Evolutionary conservation across 2,329 filamentous ascomycete genomes (phyloP).

Genomic region (Penicillium griseofulvum): DNA sequence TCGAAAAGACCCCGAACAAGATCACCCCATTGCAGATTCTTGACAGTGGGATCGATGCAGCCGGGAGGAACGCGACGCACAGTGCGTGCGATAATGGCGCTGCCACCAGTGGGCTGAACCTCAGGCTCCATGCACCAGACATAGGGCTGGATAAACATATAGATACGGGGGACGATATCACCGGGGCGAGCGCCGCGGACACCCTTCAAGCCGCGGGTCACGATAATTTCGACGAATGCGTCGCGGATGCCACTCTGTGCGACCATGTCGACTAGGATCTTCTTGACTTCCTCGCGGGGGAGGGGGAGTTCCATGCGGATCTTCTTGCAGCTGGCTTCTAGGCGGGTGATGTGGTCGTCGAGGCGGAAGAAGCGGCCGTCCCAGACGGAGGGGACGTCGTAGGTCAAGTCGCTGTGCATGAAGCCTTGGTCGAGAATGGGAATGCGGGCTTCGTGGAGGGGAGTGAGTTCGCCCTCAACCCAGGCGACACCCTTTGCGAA

Average conservation of each 20-base stretch:
- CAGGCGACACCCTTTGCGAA: conserved; percentile 50
- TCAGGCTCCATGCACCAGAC: conserved; percentile 53
- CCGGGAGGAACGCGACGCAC: conserved; percentile 48
- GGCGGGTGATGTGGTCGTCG: conserved; percentile 49
- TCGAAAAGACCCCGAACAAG: conserved; percentile 48
- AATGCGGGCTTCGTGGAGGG: conserved; percentile 49
- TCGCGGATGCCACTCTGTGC: conserved; percentile 49
- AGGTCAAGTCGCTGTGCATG: conserved; percentile 53
- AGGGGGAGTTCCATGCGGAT: conserved; percentile 47
- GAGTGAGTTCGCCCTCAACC: conserved; percentile 46
- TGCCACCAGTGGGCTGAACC: conserved; percentile 42
- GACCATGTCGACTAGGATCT: conserved; percentile 47
- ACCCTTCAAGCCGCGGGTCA: conserved; percentile 49
- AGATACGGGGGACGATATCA: conserved; percentile 43
- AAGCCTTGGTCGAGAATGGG: conserved; percentile 54
- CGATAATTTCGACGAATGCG: conserved; percentile 52
- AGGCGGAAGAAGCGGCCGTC: conserved; percentile 54
- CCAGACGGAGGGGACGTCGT: conserved; percentile 54
- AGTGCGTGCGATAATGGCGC: conserved; percentile 47
- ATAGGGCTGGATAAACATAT: conserved; percentile 51
- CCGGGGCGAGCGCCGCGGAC: conserved; percentile 39
- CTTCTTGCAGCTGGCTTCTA: conserved; percentile 48
- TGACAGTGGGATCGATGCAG: conserved; percentile 52
- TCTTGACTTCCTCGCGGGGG: conserved; percentile 40
- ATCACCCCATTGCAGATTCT: conserved; percentile 55